Evolutionary conservation across 164 flowering plant genomes (phyloP).

Genomic region (Cinnamomum chago): DNA sequence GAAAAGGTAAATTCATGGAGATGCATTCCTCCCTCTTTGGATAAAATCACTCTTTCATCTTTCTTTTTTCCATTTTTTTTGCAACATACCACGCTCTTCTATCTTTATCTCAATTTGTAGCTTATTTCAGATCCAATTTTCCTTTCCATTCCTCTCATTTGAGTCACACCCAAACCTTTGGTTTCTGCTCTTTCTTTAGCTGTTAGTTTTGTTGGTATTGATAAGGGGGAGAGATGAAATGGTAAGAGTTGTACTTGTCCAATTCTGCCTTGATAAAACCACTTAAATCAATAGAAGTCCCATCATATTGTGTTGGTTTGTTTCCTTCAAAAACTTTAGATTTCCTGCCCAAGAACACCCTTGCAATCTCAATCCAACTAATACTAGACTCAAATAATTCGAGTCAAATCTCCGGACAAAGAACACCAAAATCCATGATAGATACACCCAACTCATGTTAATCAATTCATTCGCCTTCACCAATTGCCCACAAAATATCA

Average conservation of each 20-base stretch:
- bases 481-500: background rate
- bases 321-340: background rate
- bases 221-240: slow-evolving; percentile 17
- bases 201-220: slow-evolving; percentile 1
- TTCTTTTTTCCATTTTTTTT: background rate
- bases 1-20: background rate
- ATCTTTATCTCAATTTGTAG: background rate
- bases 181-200: too few relatives aligned
- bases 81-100: background rate
- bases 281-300: background rate
- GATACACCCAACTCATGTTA: background rate
- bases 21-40: background rate
- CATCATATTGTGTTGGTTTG: background rate
- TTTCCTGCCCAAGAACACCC: slow-evolving; percentile 1
- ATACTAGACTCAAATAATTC: too few relatives aligned
- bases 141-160: background rate
- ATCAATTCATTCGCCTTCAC: background rate
- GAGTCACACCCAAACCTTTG: background rate
- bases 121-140: background rate
- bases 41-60: background rate
- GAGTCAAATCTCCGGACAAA: slow-evolving; percentile 3
- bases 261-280: slow-evolving; percentile 1
- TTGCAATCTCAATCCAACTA: slow-evolving; percentile 2
- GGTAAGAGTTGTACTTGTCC: slow-evolving; percentile 12
- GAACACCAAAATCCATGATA: background rate